Conservation (phyloP, 768 basidiomycete species). For the Imleria badia region DNA sequence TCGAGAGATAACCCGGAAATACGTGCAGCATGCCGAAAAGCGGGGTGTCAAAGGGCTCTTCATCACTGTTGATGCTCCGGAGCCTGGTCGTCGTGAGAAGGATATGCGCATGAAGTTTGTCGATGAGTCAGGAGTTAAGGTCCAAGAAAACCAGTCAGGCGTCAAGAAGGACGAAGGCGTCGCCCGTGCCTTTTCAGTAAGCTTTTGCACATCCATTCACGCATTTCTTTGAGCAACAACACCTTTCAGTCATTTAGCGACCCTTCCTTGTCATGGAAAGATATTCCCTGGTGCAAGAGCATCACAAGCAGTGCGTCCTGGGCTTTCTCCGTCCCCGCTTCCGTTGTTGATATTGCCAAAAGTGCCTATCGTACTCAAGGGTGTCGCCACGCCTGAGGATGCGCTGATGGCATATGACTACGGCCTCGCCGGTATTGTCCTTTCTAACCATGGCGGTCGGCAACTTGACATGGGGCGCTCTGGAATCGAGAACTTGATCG, state of each 20-base stretch:
- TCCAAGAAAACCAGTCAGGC: conserved; percentile 25
- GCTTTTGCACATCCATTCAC: conserved; percentile 37
- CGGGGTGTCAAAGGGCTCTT: conserved; percentile 88
- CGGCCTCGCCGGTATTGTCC: conserved; percentile 67
- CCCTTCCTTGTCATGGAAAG: conserved; percentile 75
- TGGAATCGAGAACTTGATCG: conserved; percentile 79
- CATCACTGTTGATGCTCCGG: conserved; percentile 94
- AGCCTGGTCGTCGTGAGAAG: conserved; percentile 90
- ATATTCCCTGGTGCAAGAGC: conserved; percentile 63
- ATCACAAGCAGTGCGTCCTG: conserved; percentile 56
- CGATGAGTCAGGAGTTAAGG: conserved; percentile 45
- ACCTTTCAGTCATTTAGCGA: conserved; percentile 79
- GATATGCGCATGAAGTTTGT: conserved; percentile 96
- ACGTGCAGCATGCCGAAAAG: conserved; percentile 83
- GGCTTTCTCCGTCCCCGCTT: conserved; percentile 22
- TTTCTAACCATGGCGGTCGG: conserved; percentile 79
- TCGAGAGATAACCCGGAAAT: conserved; percentile 76
- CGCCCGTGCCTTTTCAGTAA: conserved; percentile 83
- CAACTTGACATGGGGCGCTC: conserved; percentile 77
- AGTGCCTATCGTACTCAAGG: conserved; percentile 89
- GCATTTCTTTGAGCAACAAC: conserved; percentile 20
- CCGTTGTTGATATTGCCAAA: neutral
- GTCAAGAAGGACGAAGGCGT: conserved; percentile 64
- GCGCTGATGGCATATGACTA: conserved; percentile 77
- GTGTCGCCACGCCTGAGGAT: conserved; percentile 80